Evolutionary conservation across 192 early-diverging fungal species (phyloP).

Genomic region (Entophlyctis luteolus): DNA sequence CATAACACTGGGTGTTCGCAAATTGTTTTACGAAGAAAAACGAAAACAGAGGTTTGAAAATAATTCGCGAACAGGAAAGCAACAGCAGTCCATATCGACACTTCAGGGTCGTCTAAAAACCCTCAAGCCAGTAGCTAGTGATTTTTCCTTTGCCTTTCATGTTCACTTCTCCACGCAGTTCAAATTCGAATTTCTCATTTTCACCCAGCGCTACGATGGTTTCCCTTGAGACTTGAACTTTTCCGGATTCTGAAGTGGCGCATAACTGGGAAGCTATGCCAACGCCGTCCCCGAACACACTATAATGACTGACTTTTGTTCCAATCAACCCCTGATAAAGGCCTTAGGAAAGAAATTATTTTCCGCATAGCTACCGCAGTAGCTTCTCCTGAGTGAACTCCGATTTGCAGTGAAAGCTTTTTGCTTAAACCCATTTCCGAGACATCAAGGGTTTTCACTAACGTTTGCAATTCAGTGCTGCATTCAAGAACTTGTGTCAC

Average conservation of each 20-base stretch:
- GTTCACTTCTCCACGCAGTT: conserved; percentile 32
- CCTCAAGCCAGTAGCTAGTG: conserved; percentile 38
- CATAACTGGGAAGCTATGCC: conserved; percentile 39
- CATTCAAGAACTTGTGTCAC: conserved; percentile 6
- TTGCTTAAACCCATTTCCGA: conserved; percentile 3
- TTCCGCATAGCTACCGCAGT: conserved; percentile 1
- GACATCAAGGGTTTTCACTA: conserved; percentile 2
- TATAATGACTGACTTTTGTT: conserved; percentile 43
- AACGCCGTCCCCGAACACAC: conserved; percentile 43
- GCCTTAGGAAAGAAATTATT: not conserved
- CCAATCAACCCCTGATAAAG: conserved; percentile 33
- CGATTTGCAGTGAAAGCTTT: conserved; percentile 28
- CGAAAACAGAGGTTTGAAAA: too few relatives aligned
- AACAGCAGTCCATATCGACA: too few relatives aligned
- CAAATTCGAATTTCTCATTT: conserved; percentile 24
- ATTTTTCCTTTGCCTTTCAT: conserved; percentile 40
- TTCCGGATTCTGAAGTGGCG: conserved; percentile 18
- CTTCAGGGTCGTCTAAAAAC: too few relatives aligned
- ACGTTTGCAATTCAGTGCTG: not conserved
- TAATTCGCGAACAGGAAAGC: too few relatives aligned
- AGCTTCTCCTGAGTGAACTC: conserved; percentile 33
- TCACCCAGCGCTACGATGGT: conserved; percentile 22
- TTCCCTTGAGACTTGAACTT: conserved; percentile 30
- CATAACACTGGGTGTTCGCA: too few relatives aligned
- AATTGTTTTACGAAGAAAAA: too few relatives aligned